Evolutionary conservation across 495 filamentous ascomycete genomes (phyloP), one percentile per base, ranked within the genome.

Genomic region (Hyaloscypha variabilis): DNA sequence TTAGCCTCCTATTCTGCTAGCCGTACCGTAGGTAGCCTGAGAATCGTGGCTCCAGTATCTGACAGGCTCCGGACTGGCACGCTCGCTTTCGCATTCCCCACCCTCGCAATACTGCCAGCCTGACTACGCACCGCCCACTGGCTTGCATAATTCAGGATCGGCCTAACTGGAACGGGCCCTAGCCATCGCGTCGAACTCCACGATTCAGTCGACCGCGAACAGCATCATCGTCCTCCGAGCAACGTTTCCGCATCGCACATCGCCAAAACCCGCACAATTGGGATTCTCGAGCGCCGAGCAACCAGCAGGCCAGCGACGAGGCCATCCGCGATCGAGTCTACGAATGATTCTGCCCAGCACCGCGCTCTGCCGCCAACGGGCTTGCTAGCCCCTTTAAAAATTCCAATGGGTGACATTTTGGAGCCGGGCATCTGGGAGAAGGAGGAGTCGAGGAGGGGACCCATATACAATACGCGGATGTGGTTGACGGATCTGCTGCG

Each of bases 401-500:
- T 46, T 19, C 31, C 0, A 34, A 46, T 46, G 39, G 39, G 39
- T 14, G 39, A 46, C 17, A 46, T 46, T 46, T 17, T 46, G 39
- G 39, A 46, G 39, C 39, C 39, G 39, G 39, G 39, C 11, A 46
- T 46, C 17, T 36, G 58, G 49, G 23, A 61, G 26, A 61, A 61
- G 58, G 19, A 61, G 42, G 58, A 50, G n/a, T 61, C 30, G 21
- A 25, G 42, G 23, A 50, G 49, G n/a, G 28, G 19, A 25, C 28
- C 58, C 4, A 46, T 46, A 25, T 46, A 61, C 58, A 30, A 61
- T 31, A 61, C 58, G 25, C 39, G 39, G 19, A 46, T 52, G 54
- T 67, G 65, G 65, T 57, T 29, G 36, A 52, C 57, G 11, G 64
- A 69, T 46, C 14, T 73, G 10, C 8, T 72, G 13, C 65, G 65